phyloP scores from a whole-genome alignment of 1,284 basidiomycete species.

The Leccinum pseudoinsigne region DNA sequence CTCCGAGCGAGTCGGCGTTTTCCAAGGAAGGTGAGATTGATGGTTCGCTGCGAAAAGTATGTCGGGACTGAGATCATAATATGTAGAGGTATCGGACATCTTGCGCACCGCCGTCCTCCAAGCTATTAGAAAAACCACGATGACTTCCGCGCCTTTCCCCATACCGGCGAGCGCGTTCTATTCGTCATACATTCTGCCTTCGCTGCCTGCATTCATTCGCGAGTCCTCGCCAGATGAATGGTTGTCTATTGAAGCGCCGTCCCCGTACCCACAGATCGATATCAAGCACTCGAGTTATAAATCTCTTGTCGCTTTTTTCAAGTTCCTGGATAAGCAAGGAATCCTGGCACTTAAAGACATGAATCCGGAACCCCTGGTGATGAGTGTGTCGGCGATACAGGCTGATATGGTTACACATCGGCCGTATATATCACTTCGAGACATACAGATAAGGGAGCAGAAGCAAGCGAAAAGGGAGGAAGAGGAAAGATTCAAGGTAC shows the following conservation, averaged over 20 bases:
- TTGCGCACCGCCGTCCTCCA: conserved; percentile 75
- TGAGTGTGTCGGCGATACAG: conserved; percentile 62
- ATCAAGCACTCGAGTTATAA: conserved; percentile 78
- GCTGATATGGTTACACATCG: conserved; percentile 54
- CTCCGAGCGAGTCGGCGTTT: conserved; percentile 14
- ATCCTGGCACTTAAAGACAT: conserved; percentile 73
- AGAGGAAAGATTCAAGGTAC: conserved; percentile 43
- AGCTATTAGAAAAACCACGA: conserved; percentile 47
- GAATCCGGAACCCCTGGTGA: conserved; percentile 65
- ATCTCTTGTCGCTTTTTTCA: conserved; percentile 79
- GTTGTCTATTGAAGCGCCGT: conserved; percentile 24
- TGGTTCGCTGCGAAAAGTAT: conserved; percentile 6
- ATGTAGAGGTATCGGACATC: conserved; percentile 61
- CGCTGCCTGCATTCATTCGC: conserved; percentile 54
- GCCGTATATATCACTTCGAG: conserved; percentile 59
- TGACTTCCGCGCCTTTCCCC: conserved; percentile 62
- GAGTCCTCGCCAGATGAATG: conserved; percentile 10
- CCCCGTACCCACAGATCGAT: conserved; percentile 45
- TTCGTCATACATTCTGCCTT: conserved; percentile 75
- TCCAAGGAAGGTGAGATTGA: conserved; percentile 26
- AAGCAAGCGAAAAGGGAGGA: conserved; percentile 49
- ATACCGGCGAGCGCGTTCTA: conserved; percentile 78
- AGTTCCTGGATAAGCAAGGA: conserved; percentile 68
- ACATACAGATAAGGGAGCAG: conserved; percentile 58
- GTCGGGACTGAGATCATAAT: conserved; percentile 6